Conservation (phyloP, 495 filamentous ascomycete species). For the Daldinia caldariorum region DNA sequence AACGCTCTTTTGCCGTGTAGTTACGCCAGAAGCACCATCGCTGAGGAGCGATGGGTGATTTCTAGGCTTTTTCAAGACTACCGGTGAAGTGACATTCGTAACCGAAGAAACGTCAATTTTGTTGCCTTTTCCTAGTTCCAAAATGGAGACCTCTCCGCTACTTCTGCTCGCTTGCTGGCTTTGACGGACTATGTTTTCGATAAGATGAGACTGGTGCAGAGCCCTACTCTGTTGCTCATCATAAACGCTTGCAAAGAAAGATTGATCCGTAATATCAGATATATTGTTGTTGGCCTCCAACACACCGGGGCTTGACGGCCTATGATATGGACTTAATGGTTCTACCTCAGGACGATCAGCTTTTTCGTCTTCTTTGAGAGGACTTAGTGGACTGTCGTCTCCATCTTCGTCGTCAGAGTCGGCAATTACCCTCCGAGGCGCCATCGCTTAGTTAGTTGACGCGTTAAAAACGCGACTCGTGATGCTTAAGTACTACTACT, state of each 20-base stretch:
- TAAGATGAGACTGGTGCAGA: slow-evolving; percentile 39
- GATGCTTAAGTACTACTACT: neutral
- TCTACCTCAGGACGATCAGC: slow-evolving; percentile 38
- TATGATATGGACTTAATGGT: slow-evolving; percentile 40
- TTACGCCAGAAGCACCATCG: slow-evolving; percentile 33
- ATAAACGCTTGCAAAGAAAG: slow-evolving; percentile 45
- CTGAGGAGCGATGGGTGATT: slow-evolving; percentile 29
- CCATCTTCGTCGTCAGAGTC: slow-evolving; percentile 48
- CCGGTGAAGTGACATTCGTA: slow-evolving; percentile 43
- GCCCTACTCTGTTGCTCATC: slow-evolving; percentile 39
- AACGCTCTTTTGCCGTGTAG: slow-evolving; percentile 40
- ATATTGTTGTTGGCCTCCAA: slow-evolving; percentile 16
- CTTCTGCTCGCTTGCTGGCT: slow-evolving; percentile 45
- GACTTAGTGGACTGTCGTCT: slow-evolving; percentile 34
- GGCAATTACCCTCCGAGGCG: slow-evolving; percentile 41
- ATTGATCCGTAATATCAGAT: slow-evolving; percentile 40
- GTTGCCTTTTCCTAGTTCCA: slow-evolving; percentile 31
- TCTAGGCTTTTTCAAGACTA: slow-evolving; percentile 22
- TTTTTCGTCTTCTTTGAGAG: slow-evolving; percentile 16
- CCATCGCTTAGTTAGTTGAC: slow-evolving; percentile 35
- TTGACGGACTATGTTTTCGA: slow-evolving; percentile 46
- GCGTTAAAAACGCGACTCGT: slow-evolving; percentile 32
- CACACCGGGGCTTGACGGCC: slow-evolving; percentile 14
- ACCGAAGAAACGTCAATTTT: slow-evolving; percentile 38
- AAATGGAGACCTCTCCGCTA: slow-evolving; percentile 41